A percentile compares a stretch with the other conserved stretches of the same genome.
Conservation (phyloP, 1,284 basidiomycete species). For the Boletus austroedulis region DNA sequence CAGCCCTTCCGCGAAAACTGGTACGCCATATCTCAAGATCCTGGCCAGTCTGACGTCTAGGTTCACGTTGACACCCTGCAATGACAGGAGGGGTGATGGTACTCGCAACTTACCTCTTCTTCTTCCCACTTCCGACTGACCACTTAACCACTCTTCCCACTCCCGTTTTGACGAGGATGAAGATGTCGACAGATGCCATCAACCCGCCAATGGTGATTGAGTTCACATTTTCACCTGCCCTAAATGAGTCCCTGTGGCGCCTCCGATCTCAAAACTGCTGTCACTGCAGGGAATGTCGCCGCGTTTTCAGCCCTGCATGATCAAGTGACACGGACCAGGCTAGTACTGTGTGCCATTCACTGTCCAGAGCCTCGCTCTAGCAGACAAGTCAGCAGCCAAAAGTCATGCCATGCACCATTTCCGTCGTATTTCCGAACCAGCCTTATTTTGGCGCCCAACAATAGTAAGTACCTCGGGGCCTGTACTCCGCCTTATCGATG, state of each 20-base stretch:
- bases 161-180: conserved; percentile 43
- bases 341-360: conserved; percentile 6
- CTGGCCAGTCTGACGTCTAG: conserved; percentile 25
- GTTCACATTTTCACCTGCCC: conserved; percentile 32
- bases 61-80: conserved; percentile 8
- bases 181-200: conserved; percentile 37
- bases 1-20: conserved; percentile 81
- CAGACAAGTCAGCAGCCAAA: conserved; percentile 22
- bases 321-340: conserved; percentile 10
- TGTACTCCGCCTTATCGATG: conserved; percentile 36
- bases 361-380: conserved; percentile 21
- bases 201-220: conserved; percentile 22
- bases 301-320: conserved; percentile 15
- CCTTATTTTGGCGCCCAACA: conserved; percentile 18
- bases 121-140: conserved; percentile 45
- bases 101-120: conserved; percentile 35
- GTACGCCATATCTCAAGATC: conserved; percentile 60
- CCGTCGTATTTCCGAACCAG: conserved; percentile 27
- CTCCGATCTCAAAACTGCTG: neutral
- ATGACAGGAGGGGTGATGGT: neutral
- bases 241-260: conserved; percentile 37
- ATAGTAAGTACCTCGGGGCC: conserved; percentile 22
- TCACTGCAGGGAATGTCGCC: conserved; percentile 1
- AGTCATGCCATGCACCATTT: conserved; percentile 28
- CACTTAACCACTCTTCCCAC: conserved; percentile 44